phyloP scores from a whole-genome alignment of 2,329 filamentous ascomycete species.

The Xylariaceae sp. region DNA sequence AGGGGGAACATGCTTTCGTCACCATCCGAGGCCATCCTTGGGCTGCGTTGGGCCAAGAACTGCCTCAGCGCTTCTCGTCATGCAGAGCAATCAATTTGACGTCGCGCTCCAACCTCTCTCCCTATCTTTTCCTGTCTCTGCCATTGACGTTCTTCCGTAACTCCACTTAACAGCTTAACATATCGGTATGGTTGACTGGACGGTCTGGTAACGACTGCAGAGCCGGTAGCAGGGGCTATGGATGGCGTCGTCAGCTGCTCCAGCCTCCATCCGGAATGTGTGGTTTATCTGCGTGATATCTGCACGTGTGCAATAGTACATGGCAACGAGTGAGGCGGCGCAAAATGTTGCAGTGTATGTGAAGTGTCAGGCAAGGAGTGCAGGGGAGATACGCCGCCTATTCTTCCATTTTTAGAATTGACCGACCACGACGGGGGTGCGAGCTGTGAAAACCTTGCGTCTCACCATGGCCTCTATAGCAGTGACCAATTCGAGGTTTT shows the following conservation, averaged over 20 bases:
- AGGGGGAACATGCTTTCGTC: too few species aligned
- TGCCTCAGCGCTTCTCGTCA: too few species aligned
- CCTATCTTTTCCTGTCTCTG: too few species aligned
- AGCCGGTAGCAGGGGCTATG: background rate
- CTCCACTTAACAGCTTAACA: background rate
- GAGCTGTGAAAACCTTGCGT: background rate
- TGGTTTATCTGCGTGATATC: constrained; percentile 10
- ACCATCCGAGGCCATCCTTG: too few species aligned
- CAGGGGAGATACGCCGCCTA: background rate
- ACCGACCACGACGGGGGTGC: background rate
- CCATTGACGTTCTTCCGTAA: too few species aligned
- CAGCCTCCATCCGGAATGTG: constrained; percentile 7
- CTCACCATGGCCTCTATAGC: background rate
- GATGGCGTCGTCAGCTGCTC: constrained; percentile 24
- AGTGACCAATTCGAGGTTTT: background rate
- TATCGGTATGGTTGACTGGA: constrained; percentile 1
- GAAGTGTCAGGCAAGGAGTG: background rate
- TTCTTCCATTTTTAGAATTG: background rate
- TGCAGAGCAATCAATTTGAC: too few species aligned
- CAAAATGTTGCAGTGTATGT: background rate
- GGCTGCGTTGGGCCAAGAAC: too few species aligned
- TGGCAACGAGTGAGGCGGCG: background rate
- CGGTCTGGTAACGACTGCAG: constrained; percentile 11
- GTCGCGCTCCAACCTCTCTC: too few species aligned
- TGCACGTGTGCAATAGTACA: constrained; percentile 2